Evolutionary conservation across 768 basidiomycete species (phyloP), one percentile per base, ranked within the genome.

Genomic region (Daedaleopsis nitida): DNA sequence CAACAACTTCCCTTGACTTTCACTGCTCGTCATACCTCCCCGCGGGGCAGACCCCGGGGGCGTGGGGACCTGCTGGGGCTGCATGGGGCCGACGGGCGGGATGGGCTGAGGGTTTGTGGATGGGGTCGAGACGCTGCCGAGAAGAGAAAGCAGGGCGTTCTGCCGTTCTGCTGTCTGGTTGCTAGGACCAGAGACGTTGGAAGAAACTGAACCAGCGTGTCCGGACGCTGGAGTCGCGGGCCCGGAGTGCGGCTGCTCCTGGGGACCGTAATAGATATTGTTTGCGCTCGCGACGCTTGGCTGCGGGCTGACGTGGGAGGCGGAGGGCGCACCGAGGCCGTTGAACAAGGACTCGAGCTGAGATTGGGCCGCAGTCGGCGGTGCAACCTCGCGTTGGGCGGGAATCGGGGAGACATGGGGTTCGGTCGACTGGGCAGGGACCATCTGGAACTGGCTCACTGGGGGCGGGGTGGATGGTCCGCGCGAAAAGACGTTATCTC

Each of bases 291-390:
- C 63, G 54, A 62, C 50, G 45, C 70, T 61, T 24, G 71, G 76
- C 68, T 76, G 74, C 57, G 69, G 62, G 67, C 70, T 69, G 53
- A 67, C 62, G 65, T 81, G 79, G 62, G 82, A 78, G 59, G 74
- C 63, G 55, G 73, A 66, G 39, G 80, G 65, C 21, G 70, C 64
- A 49, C 74, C 76, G 48, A 88, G 72, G 59, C 82, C 80, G 66
- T 87, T 83, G 67, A 90, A 88, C 21, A 92, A 80, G 53, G 86
- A 81, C 64, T 91, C 89, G 67, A 92, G 82, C 63, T 87, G 81
- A 65, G 76, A 83, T 35, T 84, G 78, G 62, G 86, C 79, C 39
- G 82, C 77, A 47, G 78, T 77, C 43, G 73, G 76, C 27, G 43
- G 32, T 19, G 80, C 68, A 35, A 76, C 63, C 56, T 81, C 78